Conservation (phyloP, 129 eudicot species). For the Escallonia rubra region DNA sequence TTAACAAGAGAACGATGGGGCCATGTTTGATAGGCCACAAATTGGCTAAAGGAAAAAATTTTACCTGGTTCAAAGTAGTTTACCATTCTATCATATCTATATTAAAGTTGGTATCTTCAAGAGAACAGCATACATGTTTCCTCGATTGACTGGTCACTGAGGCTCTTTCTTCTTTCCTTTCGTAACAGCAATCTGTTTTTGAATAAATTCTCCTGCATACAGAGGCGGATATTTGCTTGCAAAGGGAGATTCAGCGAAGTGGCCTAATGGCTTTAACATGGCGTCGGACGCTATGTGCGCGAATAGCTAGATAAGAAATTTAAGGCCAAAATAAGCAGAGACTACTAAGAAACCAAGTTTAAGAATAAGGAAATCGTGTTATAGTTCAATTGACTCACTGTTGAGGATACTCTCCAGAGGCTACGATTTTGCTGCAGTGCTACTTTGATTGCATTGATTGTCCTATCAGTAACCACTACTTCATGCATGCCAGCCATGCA, state of each 20-base stretch:
- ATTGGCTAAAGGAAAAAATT: not conserved
- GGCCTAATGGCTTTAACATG: conserved; percentile 75
- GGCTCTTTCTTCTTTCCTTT: conserved; percentile 58
- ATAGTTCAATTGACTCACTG: conserved; percentile 45
- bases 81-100: not conserved
- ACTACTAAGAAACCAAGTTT: not conserved
- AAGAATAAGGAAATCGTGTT: not conserved
- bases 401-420: conserved; percentile 99
- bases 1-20: too few species aligned
- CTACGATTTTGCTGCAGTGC: conserved; percentile 87
- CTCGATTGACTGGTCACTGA: conserved; percentile 11
- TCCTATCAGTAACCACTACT: conserved; percentile 77
- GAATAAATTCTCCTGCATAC: conserved; percentile 83
- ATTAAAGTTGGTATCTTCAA: conserved; percentile 3
- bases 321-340: not conserved
- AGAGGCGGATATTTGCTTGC: conserved; percentile 72
- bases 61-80: not conserved
- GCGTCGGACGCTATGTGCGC: conserved; percentile 92
- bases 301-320: conserved; percentile 48
- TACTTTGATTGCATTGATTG: conserved; percentile 56
- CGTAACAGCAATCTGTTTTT: conserved; percentile 82
- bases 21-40: not conserved
- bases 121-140: conserved; percentile 1
- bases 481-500: conserved; percentile 98
- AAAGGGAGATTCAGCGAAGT: conserved; percentile 53